These are phyloP conservation scores for Nymphaea thermarum DNA, from an alignment of 164 flowering plant genomes.

Conservation along the genomic window DNA sequence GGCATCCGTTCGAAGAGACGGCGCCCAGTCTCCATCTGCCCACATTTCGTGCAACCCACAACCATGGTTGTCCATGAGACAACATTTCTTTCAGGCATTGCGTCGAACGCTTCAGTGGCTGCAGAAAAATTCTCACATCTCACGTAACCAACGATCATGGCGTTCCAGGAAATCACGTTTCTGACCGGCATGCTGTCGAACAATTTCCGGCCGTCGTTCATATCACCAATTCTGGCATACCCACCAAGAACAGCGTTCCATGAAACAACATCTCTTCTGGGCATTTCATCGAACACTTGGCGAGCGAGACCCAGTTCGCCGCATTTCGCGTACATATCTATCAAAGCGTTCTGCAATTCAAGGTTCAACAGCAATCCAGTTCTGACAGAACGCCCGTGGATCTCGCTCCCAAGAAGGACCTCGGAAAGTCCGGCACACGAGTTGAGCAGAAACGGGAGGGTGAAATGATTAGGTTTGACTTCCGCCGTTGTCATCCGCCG, in stretches of 20 bases:
- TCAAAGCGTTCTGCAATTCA: slow-evolving; percentile 17
- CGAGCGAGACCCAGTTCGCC: slow-evolving; percentile 2
- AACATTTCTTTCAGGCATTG: slow-evolving; percentile 4
- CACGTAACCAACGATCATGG: neutral
- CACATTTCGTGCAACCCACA: neutral
- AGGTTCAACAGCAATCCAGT: slow-evolving; percentile 9
- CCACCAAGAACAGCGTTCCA: slow-evolving; percentile 21
- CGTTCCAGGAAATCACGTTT: slow-evolving; percentile 20
- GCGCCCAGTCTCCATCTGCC: neutral
- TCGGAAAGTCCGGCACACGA: slow-evolving; percentile 13
- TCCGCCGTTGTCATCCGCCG: slow-evolving; percentile 9
- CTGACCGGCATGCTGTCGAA: slow-evolving; percentile 17
- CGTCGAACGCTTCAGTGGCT: slow-evolving; percentile 1
- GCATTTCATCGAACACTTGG: slow-evolving; percentile 19
- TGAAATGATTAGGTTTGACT: slow-evolving; percentile 18
- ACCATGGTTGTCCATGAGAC: slow-evolving; percentile 5
- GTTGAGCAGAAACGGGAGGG: slow-evolving; percentile 23
- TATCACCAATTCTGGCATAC: slow-evolving; percentile 11
- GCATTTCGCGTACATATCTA: slow-evolving; percentile 27
- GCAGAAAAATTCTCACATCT: neutral
- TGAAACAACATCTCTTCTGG: slow-evolving; percentile 14
- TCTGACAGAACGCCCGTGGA: slow-evolving; percentile 13
- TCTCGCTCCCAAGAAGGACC: slow-evolving; percentile 11
- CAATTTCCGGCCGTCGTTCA: slow-evolving; percentile 11
- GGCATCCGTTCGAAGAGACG: slow-evolving; percentile 10